Evolutionary conservation across 2,329 filamentous ascomycete genomes (phyloP), one percentile per base, ranked within the genome.

Genomic region (Ophiocordyceps australis): DNA sequence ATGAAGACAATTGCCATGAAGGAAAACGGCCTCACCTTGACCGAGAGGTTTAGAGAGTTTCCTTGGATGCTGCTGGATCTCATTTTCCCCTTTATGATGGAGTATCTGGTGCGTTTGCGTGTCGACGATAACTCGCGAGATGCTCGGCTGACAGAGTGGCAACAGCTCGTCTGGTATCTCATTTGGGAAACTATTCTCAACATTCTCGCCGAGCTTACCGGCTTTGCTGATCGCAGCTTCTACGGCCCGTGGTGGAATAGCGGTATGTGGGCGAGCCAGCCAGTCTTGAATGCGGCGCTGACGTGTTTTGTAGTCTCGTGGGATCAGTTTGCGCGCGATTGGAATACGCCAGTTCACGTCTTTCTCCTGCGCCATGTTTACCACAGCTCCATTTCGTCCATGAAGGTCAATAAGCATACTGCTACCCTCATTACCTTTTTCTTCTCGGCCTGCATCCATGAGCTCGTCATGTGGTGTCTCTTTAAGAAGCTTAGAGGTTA

Each of bases 331-430:
- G 77, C 78, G 4, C 60, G 78, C 20, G 75, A 82, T 42, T 85
- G 79, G 79, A 85, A 85, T 42, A 49, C 52, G 3, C 77, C 78
- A 0, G 77, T 85, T 4, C 77, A 83, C 42, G 72, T 75, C 38
- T 85, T 85, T 46, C 54, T 85, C 16, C 57, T 83, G 3, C 62
- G 79, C 10, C 78, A 85, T 39, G 79, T 85, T 31, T 85, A 85
- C 42, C 76, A 85, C 49, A 71, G 65, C 23, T 76, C 70, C 23
- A 83, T 85, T 39, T 78, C 72, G 2, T 68, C 74, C 8, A 65
- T 82, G 46, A 70, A 71, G 32, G 59, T 83, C 26, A 69, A 70
- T 37, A 74, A 74, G 41, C 62, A 69, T 35, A 68, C 69, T 5
- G 79, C 79, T 3, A 82, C 77, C 1, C 64, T 82, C 27, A 70